These are phyloP conservation scores for Hymenoscyphus linearis DNA, from an alignment of 2,329 filamentous ascomycete species.

Conservation along the genomic window DNA sequence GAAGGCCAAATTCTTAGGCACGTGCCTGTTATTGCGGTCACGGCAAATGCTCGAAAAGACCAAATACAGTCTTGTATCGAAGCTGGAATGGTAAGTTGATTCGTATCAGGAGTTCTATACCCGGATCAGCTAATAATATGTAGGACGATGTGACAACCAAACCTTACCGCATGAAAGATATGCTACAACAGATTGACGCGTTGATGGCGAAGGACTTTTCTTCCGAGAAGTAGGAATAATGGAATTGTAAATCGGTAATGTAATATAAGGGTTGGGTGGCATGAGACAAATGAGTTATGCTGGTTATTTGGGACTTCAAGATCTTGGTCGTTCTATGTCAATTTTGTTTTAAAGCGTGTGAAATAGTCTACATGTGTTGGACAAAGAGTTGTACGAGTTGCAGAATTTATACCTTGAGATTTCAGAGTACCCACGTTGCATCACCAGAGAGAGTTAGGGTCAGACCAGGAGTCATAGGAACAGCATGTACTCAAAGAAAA, in stretches of 20 bases:
- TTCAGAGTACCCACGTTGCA: no score
- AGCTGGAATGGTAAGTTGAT: constrained; percentile 59
- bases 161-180: constrained; percentile 23
- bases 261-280: no score
- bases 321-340: no score
- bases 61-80: constrained; percentile 64
- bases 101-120: background rate
- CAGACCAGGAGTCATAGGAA: no score
- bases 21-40: constrained; percentile 69
- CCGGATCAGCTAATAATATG: constrained; percentile 7
- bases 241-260: background rate
- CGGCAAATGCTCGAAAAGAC: constrained; percentile 69
- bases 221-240: background rate
- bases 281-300: no score
- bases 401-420: no score
- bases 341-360: no score
- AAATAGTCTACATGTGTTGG: no score
- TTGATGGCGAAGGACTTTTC: constrained; percentile 12
- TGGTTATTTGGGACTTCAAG: no score
- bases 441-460: no score
- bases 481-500: no score
- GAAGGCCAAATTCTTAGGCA: constrained; percentile 53
- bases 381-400: no score
- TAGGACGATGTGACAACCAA: constrained; percentile 26
- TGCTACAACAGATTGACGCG: constrained; percentile 21